These are phyloP conservation scores for Bimuria novae-zelandiae DNA, from an alignment of 2,329 filamentous ascomycete species.

Conservation along the genomic window DNA sequence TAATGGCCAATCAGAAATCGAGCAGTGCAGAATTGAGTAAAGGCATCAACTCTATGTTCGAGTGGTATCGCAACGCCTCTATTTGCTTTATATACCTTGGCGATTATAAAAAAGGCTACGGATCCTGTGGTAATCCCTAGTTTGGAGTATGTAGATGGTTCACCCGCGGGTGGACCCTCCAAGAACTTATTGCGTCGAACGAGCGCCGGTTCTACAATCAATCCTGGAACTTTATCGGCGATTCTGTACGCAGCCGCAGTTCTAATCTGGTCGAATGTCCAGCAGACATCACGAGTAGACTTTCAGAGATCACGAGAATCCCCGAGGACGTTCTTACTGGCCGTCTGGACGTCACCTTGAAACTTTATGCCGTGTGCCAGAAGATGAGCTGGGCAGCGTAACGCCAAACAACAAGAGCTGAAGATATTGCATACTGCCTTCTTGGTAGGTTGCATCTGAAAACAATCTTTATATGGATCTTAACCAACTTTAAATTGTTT, in stretches of 20 bases:
- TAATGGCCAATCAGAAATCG: no score
- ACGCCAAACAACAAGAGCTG: background rate
- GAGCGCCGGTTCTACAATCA: slow-evolving; percentile 15
- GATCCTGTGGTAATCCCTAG: background rate
- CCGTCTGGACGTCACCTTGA: no score
- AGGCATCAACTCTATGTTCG: slow-evolving; percentile 2
- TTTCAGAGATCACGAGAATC: background rate
- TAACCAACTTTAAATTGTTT: no score
- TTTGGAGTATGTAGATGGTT: slow-evolving; percentile 11
- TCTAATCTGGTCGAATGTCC: no score
- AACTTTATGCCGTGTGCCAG: background rate
- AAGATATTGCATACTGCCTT: background rate
- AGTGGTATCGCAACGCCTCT: slow-evolving; percentile 10
- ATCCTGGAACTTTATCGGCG: slow-evolving; percentile 11
- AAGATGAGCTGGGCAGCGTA: background rate
- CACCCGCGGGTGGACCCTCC: slow-evolving; percentile 13
- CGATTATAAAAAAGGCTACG: no score
- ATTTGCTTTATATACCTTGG: slow-evolving; percentile 13
- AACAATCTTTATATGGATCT: no score
- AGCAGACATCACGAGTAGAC: background rate
- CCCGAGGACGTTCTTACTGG: background rate
- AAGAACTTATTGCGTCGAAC: slow-evolving; percentile 10
- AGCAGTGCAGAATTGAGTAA: slow-evolving; percentile 1
- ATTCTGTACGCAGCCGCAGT: no score
- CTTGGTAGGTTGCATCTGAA: no score